Percentiles rank a stretch among this genome's conserved stretches.
These are phyloP conservation scores for Aureobasidium mangrovei DNA, from an alignment of 2,329 filamentous ascomycete species.

Conservation along the genomic window DNA sequence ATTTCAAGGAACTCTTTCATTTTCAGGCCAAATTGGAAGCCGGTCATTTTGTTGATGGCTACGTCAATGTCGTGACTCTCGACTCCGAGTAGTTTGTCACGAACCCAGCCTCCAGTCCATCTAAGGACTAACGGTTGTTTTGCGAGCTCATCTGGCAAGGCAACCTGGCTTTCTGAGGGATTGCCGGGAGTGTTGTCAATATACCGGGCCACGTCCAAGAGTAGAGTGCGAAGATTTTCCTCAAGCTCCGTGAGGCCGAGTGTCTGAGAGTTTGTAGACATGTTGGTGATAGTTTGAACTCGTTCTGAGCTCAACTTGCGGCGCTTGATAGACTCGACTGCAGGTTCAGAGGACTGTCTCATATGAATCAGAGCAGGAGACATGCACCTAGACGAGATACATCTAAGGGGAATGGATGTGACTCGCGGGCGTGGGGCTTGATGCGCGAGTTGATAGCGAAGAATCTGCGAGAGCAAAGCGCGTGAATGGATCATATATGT, in stretches of 20 bases:
- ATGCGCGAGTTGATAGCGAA: background rate
- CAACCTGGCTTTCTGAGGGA: constrained; percentile 22
- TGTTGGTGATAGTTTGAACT: background rate
- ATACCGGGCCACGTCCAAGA: constrained; percentile 71
- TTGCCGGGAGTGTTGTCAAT: constrained; percentile 43
- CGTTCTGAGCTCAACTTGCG: constrained; percentile 19
- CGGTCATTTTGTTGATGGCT: constrained; percentile 79
- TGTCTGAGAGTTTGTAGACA: constrained; percentile 17
- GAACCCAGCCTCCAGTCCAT: constrained; percentile 81
- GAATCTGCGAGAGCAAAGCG: background rate
- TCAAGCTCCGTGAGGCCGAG: constrained; percentile 62
- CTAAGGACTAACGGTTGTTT: constrained; percentile 50
- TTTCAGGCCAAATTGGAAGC: constrained; percentile 61
- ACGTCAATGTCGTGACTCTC: constrained; percentile 75
- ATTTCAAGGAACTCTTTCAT: constrained; percentile 60
- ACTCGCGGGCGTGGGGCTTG: background rate
- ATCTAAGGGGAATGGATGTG: background rate
- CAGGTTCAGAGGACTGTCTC: constrained; percentile 19
- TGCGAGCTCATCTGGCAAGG: constrained; percentile 37
- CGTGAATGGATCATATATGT: background rate
- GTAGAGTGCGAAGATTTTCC: constrained; percentile 59
- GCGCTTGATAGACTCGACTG: constrained; percentile 18
- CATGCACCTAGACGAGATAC: constrained; percentile 20
- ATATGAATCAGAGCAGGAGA: constrained; percentile 23
- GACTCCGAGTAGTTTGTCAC: constrained; percentile 68